Evolutionary conservation across 1,284 basidiomycete species (phyloP), one percentile per base, ranked within the genome.

Genomic region (Amylostereum areolatum): DNA sequence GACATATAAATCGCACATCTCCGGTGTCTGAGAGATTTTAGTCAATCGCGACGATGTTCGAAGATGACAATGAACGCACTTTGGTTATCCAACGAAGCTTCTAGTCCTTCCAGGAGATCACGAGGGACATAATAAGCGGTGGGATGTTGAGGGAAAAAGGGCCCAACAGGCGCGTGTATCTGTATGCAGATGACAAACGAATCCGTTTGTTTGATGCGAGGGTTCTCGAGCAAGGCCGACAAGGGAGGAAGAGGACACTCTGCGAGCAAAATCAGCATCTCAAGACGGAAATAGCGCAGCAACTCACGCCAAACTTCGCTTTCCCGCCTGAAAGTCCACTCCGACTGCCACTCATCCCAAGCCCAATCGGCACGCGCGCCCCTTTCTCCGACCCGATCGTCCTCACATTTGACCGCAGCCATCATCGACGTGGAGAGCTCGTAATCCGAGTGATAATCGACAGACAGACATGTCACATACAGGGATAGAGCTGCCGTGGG

Each of bases 141-240:
- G 40, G 85, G 79, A 60, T 83, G 75, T 54, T 82, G 78, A 55
- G 84, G 77, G 59, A 80, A 78, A 57, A 77, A 78, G 3, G 81
- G 80, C 1, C 85, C 81, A 29, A 75, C 65, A 0, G 85, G 85
- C 32, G 74, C 80, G 59, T 86, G 83, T 35, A 87, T 81, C 57
- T 87, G 85, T 3, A 87, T 72, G 57, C 80, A 83, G 39, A 87
- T 75, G 1, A 85, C 78, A 48, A 87, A 77, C 1, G 83, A 83
- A 57, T 88, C 79, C 0, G 77, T 77, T 45, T 77, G 75, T 5
- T 63, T 64, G 37, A 88, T 80, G 43, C 75, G 68, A 0, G 73
- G 63, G 55, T 84, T 80, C 51, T 82, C 73, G 5, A 89, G 66
- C 2, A 91, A 66, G 0, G 67, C 69, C 5, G 83, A 82, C 4